These are phyloP conservation scores for Mortierella sp. DNA, from an alignment of 371 early-diverging fungal species.

Conservation along the genomic window DNA sequence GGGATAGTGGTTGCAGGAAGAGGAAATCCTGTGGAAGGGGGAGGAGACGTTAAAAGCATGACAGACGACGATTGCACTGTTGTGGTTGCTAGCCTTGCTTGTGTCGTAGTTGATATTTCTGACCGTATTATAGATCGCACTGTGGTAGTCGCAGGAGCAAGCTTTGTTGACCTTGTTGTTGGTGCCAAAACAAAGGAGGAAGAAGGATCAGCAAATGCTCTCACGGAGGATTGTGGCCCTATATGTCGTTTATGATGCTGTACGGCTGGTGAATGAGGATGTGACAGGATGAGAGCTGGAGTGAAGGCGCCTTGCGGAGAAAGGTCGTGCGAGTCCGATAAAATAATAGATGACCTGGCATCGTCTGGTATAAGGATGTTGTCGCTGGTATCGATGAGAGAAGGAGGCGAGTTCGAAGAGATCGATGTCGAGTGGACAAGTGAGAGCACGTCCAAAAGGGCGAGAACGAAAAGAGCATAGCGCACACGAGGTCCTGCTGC, in stretches of 20 bases:
- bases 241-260: background rate
- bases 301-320: background rate
- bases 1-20: background rate
- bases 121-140: background rate
- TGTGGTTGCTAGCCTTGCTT: slow-evolving; percentile 1
- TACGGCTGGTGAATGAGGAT: background rate
- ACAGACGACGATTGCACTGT: background rate
- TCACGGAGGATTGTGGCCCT: background rate
- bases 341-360: background rate
- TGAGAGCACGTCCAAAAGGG: background rate
- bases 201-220: background rate
- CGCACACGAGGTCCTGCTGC: background rate
- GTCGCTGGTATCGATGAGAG: background rate
- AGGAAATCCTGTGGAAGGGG: background rate
- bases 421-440: background rate
- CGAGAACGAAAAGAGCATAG: background rate
- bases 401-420: background rate
- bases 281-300: background rate
- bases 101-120: background rate
- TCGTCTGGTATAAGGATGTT: slow-evolving; percentile 3
- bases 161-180: background rate
- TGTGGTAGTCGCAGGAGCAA: background rate
- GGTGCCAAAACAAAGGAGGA: background rate
- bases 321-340: background rate
- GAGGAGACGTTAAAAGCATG: background rate